Evolutionary conservation across 805 yeast genomes (phyloP).

Genomic region (Metschnikowia reukaufii): DNA sequence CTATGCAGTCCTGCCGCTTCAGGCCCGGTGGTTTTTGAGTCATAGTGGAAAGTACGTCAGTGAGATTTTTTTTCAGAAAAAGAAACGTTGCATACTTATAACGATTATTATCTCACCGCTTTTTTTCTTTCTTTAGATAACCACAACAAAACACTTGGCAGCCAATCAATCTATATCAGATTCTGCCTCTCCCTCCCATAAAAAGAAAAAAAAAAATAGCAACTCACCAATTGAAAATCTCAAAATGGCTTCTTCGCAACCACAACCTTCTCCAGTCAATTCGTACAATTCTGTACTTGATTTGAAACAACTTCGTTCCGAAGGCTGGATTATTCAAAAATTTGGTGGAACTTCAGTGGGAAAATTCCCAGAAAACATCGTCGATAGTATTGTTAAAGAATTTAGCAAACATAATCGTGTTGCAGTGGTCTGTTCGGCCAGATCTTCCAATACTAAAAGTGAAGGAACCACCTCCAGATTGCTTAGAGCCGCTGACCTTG

Average conservation of each 20-base stretch:
- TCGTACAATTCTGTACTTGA: slow-evolving; percentile 45
- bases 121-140: not conserved
- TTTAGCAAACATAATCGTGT: slow-evolving; percentile 63
- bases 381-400: slow-evolving; percentile 75
- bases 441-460: slow-evolving; percentile 85
- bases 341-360: slow-evolving; percentile 98
- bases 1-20: slow-evolving; percentile 2
- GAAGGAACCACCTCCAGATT: slow-evolving; percentile 95
- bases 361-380: slow-evolving; percentile 83
- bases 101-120: too few species aligned
- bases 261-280: slow-evolving; percentile 24
- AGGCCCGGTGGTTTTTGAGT: slow-evolving; percentile 11
- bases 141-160: not conserved
- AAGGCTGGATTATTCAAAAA: slow-evolving; percentile 66
- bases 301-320: slow-evolving; percentile 24
- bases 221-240: not conserved
- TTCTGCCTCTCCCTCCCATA: not conserved
- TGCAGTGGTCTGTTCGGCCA: slow-evolving; percentile 94
- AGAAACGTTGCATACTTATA: slow-evolving; percentile 3
- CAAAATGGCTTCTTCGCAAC: slow-evolving; percentile 17
- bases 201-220: too few species aligned
- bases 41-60: slow-evolving; percentile 5
- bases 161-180: too few species aligned
- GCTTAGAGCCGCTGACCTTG: slow-evolving; percentile 78
- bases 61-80: slow-evolving; percentile 4